Evolutionary conservation across 2,329 filamentous ascomycete species (phyloP).

Genomic region (Cadophora sp.): DNA sequence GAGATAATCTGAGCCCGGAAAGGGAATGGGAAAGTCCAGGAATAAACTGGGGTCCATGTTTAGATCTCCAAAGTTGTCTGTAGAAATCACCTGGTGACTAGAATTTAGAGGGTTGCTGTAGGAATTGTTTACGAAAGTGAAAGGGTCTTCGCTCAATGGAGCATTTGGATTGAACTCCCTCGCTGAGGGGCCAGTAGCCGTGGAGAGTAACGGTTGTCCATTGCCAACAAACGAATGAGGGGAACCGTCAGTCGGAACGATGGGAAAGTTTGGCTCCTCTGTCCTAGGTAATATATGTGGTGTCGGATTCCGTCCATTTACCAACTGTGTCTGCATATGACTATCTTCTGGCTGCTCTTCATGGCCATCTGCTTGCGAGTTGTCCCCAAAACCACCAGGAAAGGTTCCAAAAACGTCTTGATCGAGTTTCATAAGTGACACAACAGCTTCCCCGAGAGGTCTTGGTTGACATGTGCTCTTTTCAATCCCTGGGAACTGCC

Average conservation of each 20-base stretch:
- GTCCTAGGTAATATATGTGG: background rate
- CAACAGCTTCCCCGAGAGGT: conserved; percentile 12
- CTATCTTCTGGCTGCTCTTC: background rate
- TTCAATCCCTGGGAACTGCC: conserved; percentile 6
- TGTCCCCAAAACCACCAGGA: conserved; percentile 22
- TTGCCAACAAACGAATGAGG: background rate
- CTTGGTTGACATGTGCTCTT: background rate
- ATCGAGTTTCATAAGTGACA: conserved; percentile 10
- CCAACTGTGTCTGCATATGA: background rate
- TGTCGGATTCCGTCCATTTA: background rate
- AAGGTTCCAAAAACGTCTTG: conserved; percentile 22
- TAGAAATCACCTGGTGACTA: background rate
- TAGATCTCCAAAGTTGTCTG: background rate
- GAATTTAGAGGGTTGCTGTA: background rate
- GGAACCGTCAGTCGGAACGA: background rate
- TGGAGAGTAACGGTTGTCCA: background rate
- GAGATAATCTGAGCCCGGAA: background rate
- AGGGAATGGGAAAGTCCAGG: background rate
- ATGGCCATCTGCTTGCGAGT: conserved; percentile 11
- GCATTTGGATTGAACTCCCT: background rate
- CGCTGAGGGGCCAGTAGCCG: too few relatives aligned
- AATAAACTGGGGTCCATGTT: conserved; percentile 13
- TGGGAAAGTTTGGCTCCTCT: background rate
- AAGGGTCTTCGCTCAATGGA: background rate
- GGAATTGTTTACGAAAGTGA: background rate